Conservation (phyloP, 2,329 filamentous ascomycete species). For the Alternaria arborescens region DNA sequence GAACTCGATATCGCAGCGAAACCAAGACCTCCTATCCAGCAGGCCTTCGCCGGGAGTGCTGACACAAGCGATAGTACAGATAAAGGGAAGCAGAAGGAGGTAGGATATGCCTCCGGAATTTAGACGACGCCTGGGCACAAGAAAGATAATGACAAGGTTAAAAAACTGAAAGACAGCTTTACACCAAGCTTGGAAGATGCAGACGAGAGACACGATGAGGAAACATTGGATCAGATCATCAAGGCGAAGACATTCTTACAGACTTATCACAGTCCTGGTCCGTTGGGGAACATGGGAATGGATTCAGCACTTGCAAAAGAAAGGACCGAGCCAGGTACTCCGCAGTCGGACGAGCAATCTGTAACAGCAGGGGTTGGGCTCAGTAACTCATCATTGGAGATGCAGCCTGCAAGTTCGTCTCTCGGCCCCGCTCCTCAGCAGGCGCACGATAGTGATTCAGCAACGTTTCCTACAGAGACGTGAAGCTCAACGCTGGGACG, state of each 20-base stretch:
- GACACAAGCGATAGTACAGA: constrained; percentile 35
- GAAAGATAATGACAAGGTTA: background rate
- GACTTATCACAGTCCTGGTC: background rate
- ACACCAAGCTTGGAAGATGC: background rate
- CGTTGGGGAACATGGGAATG: background rate
- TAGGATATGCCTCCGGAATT: constrained; percentile 10
- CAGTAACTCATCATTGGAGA: too few species aligned
- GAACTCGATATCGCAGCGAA: constrained; percentile 62
- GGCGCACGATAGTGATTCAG: background rate
- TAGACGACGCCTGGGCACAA: constrained; percentile 4
- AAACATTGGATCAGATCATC: background rate
- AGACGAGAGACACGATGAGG: background rate
- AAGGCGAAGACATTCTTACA: background rate
- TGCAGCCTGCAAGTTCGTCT: background rate
- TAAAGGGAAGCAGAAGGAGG: constrained; percentile 33
- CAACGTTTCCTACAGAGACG: background rate
- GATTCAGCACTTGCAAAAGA: background rate
- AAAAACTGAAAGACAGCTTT: background rate
- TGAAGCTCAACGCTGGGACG: background rate
- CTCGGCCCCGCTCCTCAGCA: background rate
- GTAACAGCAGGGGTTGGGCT: background rate
- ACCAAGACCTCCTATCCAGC: constrained; percentile 47
- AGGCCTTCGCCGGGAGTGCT: constrained; percentile 47
- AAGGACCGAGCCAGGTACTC: background rate
- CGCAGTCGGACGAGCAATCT: background rate